These are phyloP conservation scores for Sphaerulina populicola DNA, from an alignment of 2,329 filamentous ascomycete species.

Conservation along the genomic window DNA sequence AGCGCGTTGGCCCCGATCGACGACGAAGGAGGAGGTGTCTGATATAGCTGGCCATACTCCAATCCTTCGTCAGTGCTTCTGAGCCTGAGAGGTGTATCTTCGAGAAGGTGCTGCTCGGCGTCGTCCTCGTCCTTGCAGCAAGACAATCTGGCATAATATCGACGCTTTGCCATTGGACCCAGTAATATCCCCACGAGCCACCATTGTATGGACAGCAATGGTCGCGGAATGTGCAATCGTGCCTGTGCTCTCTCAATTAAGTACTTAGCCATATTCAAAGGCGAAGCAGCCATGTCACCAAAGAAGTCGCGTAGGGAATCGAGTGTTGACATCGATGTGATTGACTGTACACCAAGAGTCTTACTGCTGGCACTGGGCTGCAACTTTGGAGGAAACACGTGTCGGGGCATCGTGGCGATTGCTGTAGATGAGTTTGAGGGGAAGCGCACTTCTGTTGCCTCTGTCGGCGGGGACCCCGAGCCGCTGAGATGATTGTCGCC, in stretches of 20 bases:
- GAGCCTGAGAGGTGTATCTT: neutral
- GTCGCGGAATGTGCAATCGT: conserved; percentile 24
- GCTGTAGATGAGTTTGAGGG: conserved; percentile 9
- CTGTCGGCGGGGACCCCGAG: neutral
- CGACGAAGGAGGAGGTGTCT: conserved; percentile 17
- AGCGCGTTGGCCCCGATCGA: neutral
- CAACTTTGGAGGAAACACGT: neutral
- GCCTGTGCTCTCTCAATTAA: conserved; percentile 26
- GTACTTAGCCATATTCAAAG: conserved; percentile 28
- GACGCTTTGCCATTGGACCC: conserved; percentile 33
- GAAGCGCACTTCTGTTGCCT: neutral
- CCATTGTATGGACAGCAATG: conserved; percentile 31
- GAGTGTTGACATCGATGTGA: conserved; percentile 15
- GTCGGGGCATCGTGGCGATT: conserved; percentile 4
- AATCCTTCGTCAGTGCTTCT: conserved; percentile 7
- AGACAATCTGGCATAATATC: conserved; percentile 14
- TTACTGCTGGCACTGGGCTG: conserved; percentile 10
- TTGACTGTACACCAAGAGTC: conserved; percentile 11
- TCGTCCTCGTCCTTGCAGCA: neutral
- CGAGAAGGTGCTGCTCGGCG: conserved; percentile 8
- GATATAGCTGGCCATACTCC: conserved; percentile 24
- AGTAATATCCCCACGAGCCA: conserved; percentile 30
- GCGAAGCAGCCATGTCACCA: conserved; percentile 25
- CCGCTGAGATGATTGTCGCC: conserved; percentile 2
- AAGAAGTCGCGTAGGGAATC: conserved; percentile 24